Evolutionary conservation across 2,329 filamentous ascomycete species (phyloP).

Genomic region (Sordariomycetes sp.): DNA sequence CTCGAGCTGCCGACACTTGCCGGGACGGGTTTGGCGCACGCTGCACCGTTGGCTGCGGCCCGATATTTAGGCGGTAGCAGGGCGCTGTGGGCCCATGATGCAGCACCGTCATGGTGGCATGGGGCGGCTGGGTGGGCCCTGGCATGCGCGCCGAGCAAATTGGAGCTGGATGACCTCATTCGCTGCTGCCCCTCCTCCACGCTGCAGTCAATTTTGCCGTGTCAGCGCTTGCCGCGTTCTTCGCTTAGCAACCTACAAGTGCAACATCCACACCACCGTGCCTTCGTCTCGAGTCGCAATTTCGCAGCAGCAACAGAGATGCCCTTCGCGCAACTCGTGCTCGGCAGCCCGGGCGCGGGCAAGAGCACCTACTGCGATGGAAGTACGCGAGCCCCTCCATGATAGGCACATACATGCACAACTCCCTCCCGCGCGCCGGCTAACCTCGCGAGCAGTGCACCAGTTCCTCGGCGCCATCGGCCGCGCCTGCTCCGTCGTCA

Average conservation of each 20-base stretch:
- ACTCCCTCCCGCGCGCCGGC: background rate
- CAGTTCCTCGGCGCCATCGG: conserved; percentile 96
- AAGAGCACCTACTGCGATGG: conserved; percentile 99
- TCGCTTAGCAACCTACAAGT: background rate
- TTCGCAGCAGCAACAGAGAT: conserved; percentile 22
- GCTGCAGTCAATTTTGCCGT: background rate
- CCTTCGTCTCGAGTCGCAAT: background rate
- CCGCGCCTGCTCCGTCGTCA: conserved; percentile 87
- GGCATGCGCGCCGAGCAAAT: background rate
- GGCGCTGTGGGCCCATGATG: background rate
- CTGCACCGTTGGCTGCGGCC: background rate
- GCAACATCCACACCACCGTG: background rate
- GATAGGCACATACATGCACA: background rate
- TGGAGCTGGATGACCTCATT: background rate
- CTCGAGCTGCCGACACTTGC: background rate
- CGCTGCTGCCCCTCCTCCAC: background rate
- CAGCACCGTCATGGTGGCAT: background rate
- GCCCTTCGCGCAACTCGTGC: conserved; percentile 66
- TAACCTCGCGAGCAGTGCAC: conserved; percentile 51
- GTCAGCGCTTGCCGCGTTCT: background rate
- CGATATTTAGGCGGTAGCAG: background rate
- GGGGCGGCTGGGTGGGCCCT: background rate
- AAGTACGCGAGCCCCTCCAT: conserved; percentile 37
- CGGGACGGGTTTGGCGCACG: background rate
- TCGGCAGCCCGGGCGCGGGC: conserved; percentile 89